Evolutionary conservation across 2,329 filamentous ascomycete genomes (phyloP).

Genomic region (Plectosphaerella plurivora): DNA sequence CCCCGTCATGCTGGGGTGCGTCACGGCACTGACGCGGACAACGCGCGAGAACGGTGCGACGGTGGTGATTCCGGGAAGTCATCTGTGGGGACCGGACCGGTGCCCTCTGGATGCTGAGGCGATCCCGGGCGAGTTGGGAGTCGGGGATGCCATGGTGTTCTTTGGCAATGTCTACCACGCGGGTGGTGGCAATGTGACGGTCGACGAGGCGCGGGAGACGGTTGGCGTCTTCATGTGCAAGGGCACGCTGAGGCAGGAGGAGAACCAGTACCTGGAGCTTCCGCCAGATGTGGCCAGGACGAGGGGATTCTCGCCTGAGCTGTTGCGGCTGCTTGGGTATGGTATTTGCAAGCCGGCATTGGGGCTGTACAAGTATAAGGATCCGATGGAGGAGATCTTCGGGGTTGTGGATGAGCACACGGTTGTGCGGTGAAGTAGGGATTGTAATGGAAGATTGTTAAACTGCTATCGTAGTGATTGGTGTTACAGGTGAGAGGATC

Average conservation of each 20-base stretch:
- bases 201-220: conserved; percentile 22
- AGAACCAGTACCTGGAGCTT: conserved; percentile 26
- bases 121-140: conserved; percentile 31
- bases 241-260: conserved; percentile 25
- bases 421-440: conserved; percentile 5
- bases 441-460: too few species aligned
- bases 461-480: too few species aligned
- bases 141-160: conserved; percentile 33
- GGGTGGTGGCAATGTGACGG: conserved; percentile 30
- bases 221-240: conserved; percentile 29
- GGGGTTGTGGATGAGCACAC: conserved; percentile 30
- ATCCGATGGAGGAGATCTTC: conserved; percentile 30
- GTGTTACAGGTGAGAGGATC: too few species aligned
- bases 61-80: conserved; percentile 32
- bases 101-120: conserved; percentile 30
- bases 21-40: conserved; percentile 32
- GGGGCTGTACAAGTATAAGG: conserved; percentile 29
- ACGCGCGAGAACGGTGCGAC: conserved; percentile 36
- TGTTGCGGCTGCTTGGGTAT: conserved; percentile 26
- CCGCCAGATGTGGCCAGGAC: conserved; percentile 18
- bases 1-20: conserved; percentile 31
- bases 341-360: conserved; percentile 26
- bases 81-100: conserved; percentile 33
- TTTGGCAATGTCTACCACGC: conserved; percentile 34
- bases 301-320: conserved; percentile 22